A percentile compares a stretch with the other conserved stretches of the same genome.
Evolutionary conservation across 2,329 filamentous ascomycete species (phyloP).

Genomic region (Penicillium occitanis): DNA sequence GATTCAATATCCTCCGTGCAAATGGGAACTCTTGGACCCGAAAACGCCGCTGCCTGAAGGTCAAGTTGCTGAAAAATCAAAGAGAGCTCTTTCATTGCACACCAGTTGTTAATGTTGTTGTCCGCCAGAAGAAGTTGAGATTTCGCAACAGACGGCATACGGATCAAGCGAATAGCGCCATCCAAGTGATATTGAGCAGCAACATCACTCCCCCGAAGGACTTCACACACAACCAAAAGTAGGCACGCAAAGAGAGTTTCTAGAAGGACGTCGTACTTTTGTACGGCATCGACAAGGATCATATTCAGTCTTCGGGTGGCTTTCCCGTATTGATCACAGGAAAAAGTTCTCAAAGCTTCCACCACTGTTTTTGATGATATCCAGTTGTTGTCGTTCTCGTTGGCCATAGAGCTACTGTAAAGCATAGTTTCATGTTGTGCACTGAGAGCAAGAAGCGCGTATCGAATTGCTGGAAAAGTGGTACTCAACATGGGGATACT

Average conservation of each 20-base stretch:
- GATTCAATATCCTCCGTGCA: neutral
- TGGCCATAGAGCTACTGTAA: neutral
- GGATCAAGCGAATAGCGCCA: constrained; percentile 5
- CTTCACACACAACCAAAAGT: constrained; percentile 8
- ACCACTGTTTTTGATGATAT: neutral
- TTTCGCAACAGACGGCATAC: constrained; percentile 5
- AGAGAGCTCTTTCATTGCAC: neutral
- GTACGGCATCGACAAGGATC: constrained; percentile 4
- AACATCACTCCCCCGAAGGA: constrained; percentile 3
- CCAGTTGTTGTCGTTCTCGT: neutral
- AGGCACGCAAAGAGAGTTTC: constrained; percentile 6
- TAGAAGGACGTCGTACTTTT: constrained; percentile 1
- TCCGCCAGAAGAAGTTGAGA: neutral
- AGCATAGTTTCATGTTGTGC: neutral
- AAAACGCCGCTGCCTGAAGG: constrained; percentile 3
- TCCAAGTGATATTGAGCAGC: constrained; percentile 10
- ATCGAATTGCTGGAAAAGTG: constrained; percentile 3
- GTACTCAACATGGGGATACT: constrained; percentile 2
- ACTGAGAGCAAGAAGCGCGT: constrained; percentile 4
- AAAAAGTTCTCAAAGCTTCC: neutral
- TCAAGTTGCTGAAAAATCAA: constrained; percentile 10
- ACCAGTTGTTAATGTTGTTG: neutral
- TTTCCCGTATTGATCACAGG: neutral
- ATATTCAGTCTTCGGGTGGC: constrained; percentile 8
- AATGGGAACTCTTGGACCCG: neutral